A percentile compares a stretch with the other conserved stretches of the same genome.
Evolutionary conservation across 2,329 filamentous ascomycete species (phyloP).

Genomic region (Phyllosticta citribraziliensis): DNA sequence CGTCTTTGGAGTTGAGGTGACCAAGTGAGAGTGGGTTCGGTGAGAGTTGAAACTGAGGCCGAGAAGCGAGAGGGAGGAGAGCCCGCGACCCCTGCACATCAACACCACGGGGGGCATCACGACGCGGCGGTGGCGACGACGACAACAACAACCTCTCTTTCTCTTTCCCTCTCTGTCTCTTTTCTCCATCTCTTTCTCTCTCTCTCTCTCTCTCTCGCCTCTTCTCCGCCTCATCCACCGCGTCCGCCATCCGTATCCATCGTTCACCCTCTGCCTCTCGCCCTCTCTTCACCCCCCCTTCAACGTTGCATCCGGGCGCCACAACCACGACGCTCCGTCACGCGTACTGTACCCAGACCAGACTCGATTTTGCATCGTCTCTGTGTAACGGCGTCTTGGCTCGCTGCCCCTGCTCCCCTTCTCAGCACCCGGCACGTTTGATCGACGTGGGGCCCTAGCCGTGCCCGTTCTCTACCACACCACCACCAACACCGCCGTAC

Average conservation of each 20-base stretch:
- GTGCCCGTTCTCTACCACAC: constrained; percentile 1
- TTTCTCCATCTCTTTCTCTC: background rate
- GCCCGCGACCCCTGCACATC: background rate
- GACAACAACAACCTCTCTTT: background rate
- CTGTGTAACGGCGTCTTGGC: background rate
- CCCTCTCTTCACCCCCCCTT: background rate
- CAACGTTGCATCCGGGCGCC: background rate
- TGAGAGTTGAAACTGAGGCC: constrained; percentile 7
- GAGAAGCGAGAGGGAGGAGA: constrained; percentile 1
- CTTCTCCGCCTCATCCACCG: background rate
- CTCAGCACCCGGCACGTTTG: background rate
- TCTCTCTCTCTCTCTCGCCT: background rate
- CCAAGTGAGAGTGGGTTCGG: constrained; percentile 1
- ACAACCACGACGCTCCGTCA: background rate
- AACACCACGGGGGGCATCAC: background rate
- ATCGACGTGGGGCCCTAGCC: constrained; percentile 9
- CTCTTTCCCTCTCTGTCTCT: background rate
- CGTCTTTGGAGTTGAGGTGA: background rate
- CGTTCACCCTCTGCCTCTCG: background rate
- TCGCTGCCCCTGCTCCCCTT: constrained; percentile 1
- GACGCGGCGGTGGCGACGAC: no score
- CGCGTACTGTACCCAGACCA: background rate
- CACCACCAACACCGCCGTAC: background rate
- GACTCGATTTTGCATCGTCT: background rate
- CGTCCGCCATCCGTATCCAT: no score